Evolutionary conservation across 768 basidiomycete genomes (phyloP), one percentile per base, ranked within the genome.

Genomic region (Leccinum rimulosum): DNA sequence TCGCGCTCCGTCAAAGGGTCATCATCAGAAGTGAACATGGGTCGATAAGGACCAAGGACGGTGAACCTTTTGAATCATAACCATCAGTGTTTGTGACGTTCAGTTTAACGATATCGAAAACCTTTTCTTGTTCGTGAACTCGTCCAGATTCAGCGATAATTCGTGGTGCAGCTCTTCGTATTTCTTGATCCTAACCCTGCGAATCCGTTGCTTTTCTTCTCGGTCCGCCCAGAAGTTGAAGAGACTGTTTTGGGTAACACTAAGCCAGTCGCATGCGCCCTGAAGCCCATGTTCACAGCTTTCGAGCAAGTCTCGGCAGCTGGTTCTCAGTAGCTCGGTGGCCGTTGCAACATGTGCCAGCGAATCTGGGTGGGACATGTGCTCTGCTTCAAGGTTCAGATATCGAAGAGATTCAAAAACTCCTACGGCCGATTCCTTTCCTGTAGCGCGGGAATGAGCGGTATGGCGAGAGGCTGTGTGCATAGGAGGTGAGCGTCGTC

Each of bases 351-450:
- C 80, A 53, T 80, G 76, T 17, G 69, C 69, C 15, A 77, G 77
- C 2, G 75, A 73, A 57, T 79, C 68, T 1, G 83, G 83, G 59
- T 87, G 84, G 33, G 73, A 70, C 36, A 85, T 70, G 40, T 80
- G 71, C 31, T 73, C 80, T 28, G 82, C 79, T 66, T 91, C 88
- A 3, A 91, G 74, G 61, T 89, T 82, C 57, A 89, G 74, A 67
- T 89, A 91, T 30, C 82, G 73, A 64, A 89, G 84, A 3, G 82
- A 82, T 73, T 91, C 89, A 59, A 91, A 91, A 14, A 88, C 83
- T 2, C 87, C 89, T 1, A 91, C 89, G 0, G 81, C 81, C 30
- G 78, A 74, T 65, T 45, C 43, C 22, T 62, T 64, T 61, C 70
- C 75, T 31, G 67, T 58, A 10, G 62, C 57, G 31, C 65, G 74